Evolutionary conservation across 805 yeast genomes (phyloP).

Genomic region (Cyberlindnera galapagoensis): DNA sequence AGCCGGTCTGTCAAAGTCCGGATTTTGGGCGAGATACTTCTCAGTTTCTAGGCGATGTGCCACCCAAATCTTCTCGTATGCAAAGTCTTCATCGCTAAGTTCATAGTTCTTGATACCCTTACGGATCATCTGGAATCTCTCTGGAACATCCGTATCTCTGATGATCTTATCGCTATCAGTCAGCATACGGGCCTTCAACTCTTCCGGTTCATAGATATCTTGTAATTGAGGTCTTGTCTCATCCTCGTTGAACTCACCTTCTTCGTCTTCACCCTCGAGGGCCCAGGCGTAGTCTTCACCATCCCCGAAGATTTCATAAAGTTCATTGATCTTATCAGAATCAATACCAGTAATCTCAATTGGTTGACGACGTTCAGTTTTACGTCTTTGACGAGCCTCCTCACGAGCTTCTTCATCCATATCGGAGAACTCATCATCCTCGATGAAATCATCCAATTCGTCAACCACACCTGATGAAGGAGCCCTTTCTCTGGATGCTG

Average conservation of each 20-base stretch:
- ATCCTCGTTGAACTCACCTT: slow-evolving; percentile 33
- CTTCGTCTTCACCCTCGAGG: slow-evolving; percentile 75
- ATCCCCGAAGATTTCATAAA: slow-evolving; percentile 93
- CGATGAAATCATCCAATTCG: slow-evolving; percentile 95
- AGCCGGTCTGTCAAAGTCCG: slow-evolving; percentile 36
- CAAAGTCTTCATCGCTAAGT: slow-evolving; percentile 61
- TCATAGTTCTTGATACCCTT: slow-evolving; percentile 58
- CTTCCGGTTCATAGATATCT: slow-evolving; percentile 93
- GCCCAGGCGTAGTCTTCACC: slow-evolving; percentile 99
- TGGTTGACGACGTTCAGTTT: slow-evolving; percentile 44
- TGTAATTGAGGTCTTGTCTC: slow-evolving; percentile 50
- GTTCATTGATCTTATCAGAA: slow-evolving; percentile 85
- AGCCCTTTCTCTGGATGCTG: slow-evolving; percentile 4
- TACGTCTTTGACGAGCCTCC: slow-evolving; percentile 38
- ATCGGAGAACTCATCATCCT: slow-evolving; percentile 93
- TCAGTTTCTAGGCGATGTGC: slow-evolving; percentile 54
- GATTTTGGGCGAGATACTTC: slow-evolving; percentile 31
- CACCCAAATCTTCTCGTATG: slow-evolving; percentile 75
- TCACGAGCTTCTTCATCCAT: slow-evolving; percentile 63
- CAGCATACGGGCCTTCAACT: slow-evolving; percentile 81
- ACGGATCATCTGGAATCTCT: slow-evolving; percentile 79
- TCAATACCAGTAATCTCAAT: slow-evolving; percentile 60
- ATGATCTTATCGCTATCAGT: slow-evolving; percentile 89
- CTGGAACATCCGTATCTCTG: slow-evolving; percentile 85
- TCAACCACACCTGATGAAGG: slow-evolving; percentile 41